A percentile compares a stretch with the other conserved stretches of the same genome.
Evolutionary conservation across 352 stramenopile genomes (phyloP).

Genomic region (Thraustochytrium sp.): DNA sequence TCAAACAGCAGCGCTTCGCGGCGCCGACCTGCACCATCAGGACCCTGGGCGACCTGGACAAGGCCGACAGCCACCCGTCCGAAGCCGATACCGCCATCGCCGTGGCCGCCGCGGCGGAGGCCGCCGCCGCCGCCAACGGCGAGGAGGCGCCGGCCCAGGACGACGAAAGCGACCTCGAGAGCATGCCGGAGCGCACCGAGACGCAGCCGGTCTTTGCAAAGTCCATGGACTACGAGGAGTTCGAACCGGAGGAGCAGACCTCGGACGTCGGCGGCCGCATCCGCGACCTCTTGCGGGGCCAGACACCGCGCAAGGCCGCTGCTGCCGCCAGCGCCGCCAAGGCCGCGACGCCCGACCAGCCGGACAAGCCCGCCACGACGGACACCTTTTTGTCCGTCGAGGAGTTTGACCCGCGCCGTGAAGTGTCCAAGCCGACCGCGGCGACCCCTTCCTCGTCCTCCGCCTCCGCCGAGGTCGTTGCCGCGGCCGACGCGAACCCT

Average conservation of each 20-base stretch:
- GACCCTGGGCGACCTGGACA: neutral
- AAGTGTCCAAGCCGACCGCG: neutral
- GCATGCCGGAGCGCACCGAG: neutral
- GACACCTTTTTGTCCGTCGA: conserved; percentile 3
- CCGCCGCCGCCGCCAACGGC: neutral
- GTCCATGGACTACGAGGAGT: conserved; percentile 23
- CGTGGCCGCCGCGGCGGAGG: neutral
- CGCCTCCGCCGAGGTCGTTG: neutral
- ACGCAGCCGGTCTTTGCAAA: neutral
- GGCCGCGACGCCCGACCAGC: neutral
- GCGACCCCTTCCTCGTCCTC: neutral
- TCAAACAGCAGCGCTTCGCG: neutral
- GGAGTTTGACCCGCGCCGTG: neutral
- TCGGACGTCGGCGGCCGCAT: neutral
- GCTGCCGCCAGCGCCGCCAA: neutral
- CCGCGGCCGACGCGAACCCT: neutral
- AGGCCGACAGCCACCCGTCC: neutral
- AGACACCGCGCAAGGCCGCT: neutral
- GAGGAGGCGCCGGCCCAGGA: neutral
- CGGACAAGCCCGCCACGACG: neutral
- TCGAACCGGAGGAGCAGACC: neutral
- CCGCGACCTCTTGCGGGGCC: neutral
- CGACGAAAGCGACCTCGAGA: neutral
- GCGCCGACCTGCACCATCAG: neutral
- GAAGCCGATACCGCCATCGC: neutral